Evolutionary conservation across 2,329 filamentous ascomycete species (phyloP).

Genomic region (Corinectria fuckeliana): DNA sequence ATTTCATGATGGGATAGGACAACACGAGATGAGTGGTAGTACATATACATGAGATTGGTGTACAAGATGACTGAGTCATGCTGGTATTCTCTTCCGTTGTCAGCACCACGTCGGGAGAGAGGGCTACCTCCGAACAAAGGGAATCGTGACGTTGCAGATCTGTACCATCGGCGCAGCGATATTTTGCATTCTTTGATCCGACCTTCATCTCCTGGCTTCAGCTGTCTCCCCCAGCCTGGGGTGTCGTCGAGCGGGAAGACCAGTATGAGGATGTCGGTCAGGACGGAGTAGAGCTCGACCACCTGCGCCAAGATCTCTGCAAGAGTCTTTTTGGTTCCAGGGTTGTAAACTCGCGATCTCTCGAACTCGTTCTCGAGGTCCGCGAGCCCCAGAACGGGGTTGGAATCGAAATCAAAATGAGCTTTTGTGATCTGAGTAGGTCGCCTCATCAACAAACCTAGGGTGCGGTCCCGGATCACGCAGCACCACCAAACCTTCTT

Average conservation of each 20-base stretch:
- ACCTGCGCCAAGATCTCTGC: conserved; percentile 54
- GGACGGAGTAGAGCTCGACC: conserved; percentile 52
- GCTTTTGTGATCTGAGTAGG: conserved; percentile 56
- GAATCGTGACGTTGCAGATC: conserved; percentile 46
- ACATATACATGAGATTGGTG: conserved; percentile 58
- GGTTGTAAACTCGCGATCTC: conserved; percentile 52
- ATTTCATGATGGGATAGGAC: conserved; percentile 56
- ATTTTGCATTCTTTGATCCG: conserved; percentile 46
- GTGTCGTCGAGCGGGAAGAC: conserved; percentile 53
- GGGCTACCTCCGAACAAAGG: conserved; percentile 46
- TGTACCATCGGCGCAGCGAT: conserved; percentile 49
- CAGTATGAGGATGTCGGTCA: conserved; percentile 55
- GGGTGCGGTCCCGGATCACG: conserved; percentile 57
- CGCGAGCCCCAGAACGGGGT: conserved; percentile 45
- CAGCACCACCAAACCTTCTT: conserved; percentile 64
- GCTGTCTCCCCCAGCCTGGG: conserved; percentile 47
- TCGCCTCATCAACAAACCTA: conserved; percentile 57
- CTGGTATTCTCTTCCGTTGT: conserved; percentile 40
- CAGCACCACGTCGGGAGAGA: conserved; percentile 32
- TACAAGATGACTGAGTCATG: conserved; percentile 53
- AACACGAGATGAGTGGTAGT: conserved; percentile 54
- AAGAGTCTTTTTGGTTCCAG: conserved; percentile 52
- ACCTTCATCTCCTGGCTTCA: conserved; percentile 40
- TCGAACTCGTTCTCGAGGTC: conserved; percentile 56
- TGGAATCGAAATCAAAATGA: conserved; percentile 52